These are phyloP conservation scores for Pichia sp. DNA, from an alignment of 1,139 yeast species.

Conservation along the genomic window DNA sequence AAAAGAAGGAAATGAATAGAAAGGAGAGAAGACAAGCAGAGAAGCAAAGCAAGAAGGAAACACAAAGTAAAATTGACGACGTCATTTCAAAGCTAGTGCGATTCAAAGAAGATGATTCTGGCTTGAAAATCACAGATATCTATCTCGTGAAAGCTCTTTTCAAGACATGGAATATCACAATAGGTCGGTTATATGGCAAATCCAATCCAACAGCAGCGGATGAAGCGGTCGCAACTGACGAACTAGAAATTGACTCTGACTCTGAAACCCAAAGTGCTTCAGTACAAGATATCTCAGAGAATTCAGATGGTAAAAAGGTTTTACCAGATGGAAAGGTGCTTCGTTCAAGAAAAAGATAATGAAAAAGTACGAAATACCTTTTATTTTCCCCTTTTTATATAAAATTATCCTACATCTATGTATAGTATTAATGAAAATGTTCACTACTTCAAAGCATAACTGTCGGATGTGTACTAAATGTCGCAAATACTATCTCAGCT, in stretches of 20 bases:
- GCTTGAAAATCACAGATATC: conserved; percentile 3
- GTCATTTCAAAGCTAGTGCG: conserved; percentile 12
- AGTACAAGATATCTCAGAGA: neutral
- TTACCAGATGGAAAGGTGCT: conserved; percentile 14
- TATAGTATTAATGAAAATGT: no score
- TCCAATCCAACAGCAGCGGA: neutral
- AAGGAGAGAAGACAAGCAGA: conserved; percentile 18
- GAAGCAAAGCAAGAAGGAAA: conserved; percentile 6
- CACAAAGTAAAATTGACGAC: neutral
- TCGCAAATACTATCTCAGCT: neutral
- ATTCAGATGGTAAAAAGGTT: conserved; percentile 2
- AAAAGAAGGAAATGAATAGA: conserved; percentile 16
- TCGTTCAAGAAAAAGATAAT: conserved; percentile 14
- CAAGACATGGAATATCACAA: conserved; percentile 2
- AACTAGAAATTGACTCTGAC: neutral
- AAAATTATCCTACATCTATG: neutral
- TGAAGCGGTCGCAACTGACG: neutral
- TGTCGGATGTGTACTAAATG: neutral
- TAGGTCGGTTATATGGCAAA: neutral
- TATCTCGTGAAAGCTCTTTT: conserved; percentile 4
- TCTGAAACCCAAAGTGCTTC: neutral
- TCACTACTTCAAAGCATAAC: no score
- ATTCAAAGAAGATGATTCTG: conserved; percentile 14
- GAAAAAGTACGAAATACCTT: neutral
- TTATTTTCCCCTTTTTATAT: no score